These are phyloP conservation scores for Termitomyces sp. DNA, from an alignment of 768 basidiomycete species.

Conservation along the genomic window DNA sequence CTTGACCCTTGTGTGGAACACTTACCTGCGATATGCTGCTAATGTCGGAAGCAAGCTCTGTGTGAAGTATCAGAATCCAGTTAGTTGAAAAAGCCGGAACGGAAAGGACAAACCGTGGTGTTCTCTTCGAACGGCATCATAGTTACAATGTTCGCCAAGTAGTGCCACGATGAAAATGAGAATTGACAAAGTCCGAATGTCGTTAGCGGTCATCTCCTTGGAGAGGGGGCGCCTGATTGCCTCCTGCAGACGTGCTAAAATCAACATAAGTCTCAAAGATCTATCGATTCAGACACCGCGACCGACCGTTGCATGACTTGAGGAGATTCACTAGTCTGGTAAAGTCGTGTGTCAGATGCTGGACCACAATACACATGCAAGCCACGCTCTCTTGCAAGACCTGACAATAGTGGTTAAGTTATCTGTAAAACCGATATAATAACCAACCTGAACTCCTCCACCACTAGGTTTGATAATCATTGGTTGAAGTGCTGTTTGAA, in stretches of 20 bases:
- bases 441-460: slow-evolving; percentile 62
- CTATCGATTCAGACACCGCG: neutral
- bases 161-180: slow-evolving; percentile 84
- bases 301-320: slow-evolving; percentile 80
- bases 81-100: neutral
- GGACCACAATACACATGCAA: slow-evolving; percentile 85
- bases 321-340: slow-evolving; percentile 72
- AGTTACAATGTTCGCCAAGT: slow-evolving; percentile 86
- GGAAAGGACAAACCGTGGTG: slow-evolving; percentile 47
- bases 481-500: slow-evolving; percentile 78
- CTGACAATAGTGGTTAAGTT: slow-evolving; percentile 33
- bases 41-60: slow-evolving; percentile 58
- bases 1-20: neutral
- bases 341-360: slow-evolving; percentile 86
- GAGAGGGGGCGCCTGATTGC: slow-evolving; percentile 43
- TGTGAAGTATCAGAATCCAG: neutral
- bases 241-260: slow-evolving; percentile 61
- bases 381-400: slow-evolving; percentile 90
- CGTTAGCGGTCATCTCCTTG: slow-evolving; percentile 43
- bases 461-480: slow-evolving; percentile 87
- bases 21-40: slow-evolving; percentile 55
- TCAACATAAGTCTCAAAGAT: neutral
- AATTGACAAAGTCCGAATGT: slow-evolving; percentile 58
- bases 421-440: neutral
- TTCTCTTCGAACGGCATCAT: slow-evolving; percentile 71